These are phyloP conservation scores for Erythrobasidium hasegawianum DNA, from an alignment of 1,284 basidiomycete genomes.

Conservation along the genomic window DNA sequence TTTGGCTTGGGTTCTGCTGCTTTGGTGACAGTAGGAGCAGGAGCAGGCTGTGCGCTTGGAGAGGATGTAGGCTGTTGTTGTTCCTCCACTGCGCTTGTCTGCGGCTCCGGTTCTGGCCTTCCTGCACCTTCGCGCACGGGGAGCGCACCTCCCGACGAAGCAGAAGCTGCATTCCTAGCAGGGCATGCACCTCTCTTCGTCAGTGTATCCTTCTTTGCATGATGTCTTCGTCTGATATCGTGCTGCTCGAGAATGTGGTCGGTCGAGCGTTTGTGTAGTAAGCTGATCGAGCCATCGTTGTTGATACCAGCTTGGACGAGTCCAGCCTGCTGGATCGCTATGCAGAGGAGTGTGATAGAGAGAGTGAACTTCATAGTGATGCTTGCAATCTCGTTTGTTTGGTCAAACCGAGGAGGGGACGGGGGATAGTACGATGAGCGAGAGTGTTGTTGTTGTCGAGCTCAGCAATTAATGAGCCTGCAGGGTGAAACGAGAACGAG, in stretches of 20 bases:
- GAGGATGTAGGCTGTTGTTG: not conserved
- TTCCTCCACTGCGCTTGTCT: not conserved
- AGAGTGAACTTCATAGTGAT: constrained; percentile 1
- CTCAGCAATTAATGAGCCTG: not conserved
- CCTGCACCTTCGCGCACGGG: not conserved
- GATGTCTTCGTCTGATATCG: not conserved
- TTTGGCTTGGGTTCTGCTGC: not conserved
- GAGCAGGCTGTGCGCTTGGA: not conserved
- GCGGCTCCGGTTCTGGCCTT: not conserved
- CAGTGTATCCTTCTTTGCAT: not conserved
- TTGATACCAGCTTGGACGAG: not conserved
- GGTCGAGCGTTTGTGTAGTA: not conserved
- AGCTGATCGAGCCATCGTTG: not conserved
- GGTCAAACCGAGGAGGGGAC: too few species aligned
- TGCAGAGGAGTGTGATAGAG: constrained; percentile 2
- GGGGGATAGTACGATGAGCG: too few species aligned
- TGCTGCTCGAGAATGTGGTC: constrained; percentile 2
- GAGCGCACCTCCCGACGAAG: not conserved
- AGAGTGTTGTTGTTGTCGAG: too few species aligned
- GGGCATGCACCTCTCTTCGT: not conserved
- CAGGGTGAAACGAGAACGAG: not conserved
- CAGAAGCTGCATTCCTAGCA: not conserved
- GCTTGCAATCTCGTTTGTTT: constrained; percentile 2
- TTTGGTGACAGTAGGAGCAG: not conserved
- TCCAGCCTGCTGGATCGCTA: not conserved